phyloP scores from a whole-genome alignment of 2,329 filamentous ascomycete species.

The Ophiognomonia clavigignenti-juglandacearum region DNA sequence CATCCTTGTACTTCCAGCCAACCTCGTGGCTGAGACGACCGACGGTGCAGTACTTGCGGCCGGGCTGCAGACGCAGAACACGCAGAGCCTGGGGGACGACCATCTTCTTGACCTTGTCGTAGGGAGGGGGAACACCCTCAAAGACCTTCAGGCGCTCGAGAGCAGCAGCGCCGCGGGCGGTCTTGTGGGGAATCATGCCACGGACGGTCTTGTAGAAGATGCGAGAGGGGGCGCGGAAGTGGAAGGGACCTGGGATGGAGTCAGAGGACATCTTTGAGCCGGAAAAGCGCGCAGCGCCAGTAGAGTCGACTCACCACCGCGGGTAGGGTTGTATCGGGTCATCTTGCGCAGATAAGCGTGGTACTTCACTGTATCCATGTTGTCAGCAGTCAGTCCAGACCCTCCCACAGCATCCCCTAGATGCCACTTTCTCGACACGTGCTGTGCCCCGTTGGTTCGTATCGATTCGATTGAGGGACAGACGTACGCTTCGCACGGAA shows the following conservation, averaged over 20 bases:
- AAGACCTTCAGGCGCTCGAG: slow-evolving; percentile 99
- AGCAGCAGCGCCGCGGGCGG: slow-evolving; percentile 90
- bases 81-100: slow-evolving; percentile 98
- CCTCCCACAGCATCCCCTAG: neutral
- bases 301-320: slow-evolving; percentile 69
- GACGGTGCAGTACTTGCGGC: slow-evolving; percentile 99
- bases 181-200: slow-evolving; percentile 99
- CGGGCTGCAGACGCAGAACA: slow-evolving; percentile 94
- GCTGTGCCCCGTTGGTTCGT: too few species aligned
- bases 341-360: slow-evolving; percentile 99
- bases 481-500: slow-evolving; percentile 99
- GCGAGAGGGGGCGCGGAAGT: slow-evolving; percentile 97
- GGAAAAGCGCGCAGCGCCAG: slow-evolving; percentile 16
- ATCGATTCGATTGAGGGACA: slow-evolving; percentile 14
- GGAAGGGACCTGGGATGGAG: slow-evolving; percentile 76
- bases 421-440: too few species aligned
- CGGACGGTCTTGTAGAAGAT: slow-evolving; percentile 99
- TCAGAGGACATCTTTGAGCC: slow-evolving; percentile 40
- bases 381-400: slow-evolving; percentile 38
- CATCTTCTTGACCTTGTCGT: slow-evolving; percentile 99
- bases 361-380: slow-evolving; percentile 84
- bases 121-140: slow-evolving; percentile 97
- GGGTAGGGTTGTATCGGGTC: slow-evolving; percentile 99
- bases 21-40: slow-evolving; percentile 97
- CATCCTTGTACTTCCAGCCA: slow-evolving; percentile 99